Conservation (phyloP, 257 asterid genomes). For the Solanum bulbocastanum region DNA sequence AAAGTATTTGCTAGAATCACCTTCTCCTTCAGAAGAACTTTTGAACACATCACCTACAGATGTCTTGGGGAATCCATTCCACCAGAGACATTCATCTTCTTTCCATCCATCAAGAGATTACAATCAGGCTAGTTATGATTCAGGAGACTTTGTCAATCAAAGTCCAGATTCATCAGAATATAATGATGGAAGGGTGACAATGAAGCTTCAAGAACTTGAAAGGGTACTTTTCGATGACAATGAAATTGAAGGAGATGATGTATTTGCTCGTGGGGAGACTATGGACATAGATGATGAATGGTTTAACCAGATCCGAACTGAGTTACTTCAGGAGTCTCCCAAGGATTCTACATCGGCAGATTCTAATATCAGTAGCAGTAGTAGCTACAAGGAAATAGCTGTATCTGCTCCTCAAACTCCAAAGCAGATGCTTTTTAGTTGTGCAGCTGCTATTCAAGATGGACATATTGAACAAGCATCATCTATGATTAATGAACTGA, state of each 20-base stretch:
- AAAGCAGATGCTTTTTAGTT: conserved; percentile 59
- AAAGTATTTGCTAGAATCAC: conserved; percentile 47
- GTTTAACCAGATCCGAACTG: conserved; percentile 14
- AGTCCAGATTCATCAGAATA: conserved; percentile 36
- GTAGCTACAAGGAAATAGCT: conserved; percentile 30
- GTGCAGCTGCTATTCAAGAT: conserved; percentile 60
- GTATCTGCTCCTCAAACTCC: conserved; percentile 25
- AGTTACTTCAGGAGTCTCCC: conserved; percentile 47
- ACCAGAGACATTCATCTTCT: conserved; percentile 19
- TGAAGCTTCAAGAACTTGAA: conserved; percentile 84
- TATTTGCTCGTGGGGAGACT: conserved; percentile 2
- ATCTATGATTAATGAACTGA: conserved; percentile 44
- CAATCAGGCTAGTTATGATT: conserved; percentile 20
- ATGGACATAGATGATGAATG: conserved; percentile 49
- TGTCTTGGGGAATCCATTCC: conserved; percentile 22
- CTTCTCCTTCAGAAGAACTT: conserved; percentile 54
- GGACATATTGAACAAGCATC: conserved; percentile 45
- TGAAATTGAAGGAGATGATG: conserved; percentile 6
- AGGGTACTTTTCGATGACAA: conserved; percentile 62
- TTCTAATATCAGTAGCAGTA: conserved; percentile 42
- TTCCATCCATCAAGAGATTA: conserved; percentile 12
- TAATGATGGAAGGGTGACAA: conserved; percentile 46
- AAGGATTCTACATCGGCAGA: conserved; percentile 59
- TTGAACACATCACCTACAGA: conserved; percentile 19
- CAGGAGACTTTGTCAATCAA: conserved; percentile 18